phyloP scores from a whole-genome alignment of 495 filamentous ascomycete species.

The Tuber indicum region DNA sequence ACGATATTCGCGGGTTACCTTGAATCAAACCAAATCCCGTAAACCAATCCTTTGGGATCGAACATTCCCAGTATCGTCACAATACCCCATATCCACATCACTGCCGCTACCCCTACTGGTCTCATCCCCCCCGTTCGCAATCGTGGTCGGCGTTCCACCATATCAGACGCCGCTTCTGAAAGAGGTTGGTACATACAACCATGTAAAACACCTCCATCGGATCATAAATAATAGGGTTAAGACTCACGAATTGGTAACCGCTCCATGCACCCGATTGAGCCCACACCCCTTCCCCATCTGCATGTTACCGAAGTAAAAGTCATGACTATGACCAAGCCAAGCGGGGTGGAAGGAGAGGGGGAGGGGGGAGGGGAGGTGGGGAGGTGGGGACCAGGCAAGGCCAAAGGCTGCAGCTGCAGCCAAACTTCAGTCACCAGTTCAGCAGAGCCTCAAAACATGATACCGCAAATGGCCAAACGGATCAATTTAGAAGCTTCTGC shows the following conservation, averaged over 20 bases:
- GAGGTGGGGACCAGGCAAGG: neutral
- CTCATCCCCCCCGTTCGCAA: neutral
- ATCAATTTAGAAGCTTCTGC: neutral
- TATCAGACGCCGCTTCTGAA: neutral
- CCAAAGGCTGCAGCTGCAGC: neutral
- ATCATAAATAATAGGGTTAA: neutral
- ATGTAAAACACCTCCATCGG: neutral
- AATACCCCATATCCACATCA: neutral
- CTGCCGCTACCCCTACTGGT: neutral
- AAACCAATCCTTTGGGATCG: constrained; percentile 5
- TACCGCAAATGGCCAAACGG: neutral
- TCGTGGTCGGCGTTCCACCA: neutral
- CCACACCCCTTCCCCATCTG: neutral
- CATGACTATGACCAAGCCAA: neutral
- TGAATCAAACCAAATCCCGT: constrained; percentile 3
- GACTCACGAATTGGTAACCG: neutral
- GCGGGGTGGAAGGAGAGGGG: neutral
- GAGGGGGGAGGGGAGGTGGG: no score
- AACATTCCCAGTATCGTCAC: neutral
- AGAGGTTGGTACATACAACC: neutral
- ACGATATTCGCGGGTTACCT: neutral
- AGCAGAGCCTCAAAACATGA: constrained; percentile 3
- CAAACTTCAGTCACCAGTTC: neutral
- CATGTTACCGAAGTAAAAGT: neutral
- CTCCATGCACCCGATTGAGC: neutral